These are phyloP conservation scores for Piper betle DNA, from an alignment of 164 flowering plant genomes.

Conservation along the genomic window DNA sequence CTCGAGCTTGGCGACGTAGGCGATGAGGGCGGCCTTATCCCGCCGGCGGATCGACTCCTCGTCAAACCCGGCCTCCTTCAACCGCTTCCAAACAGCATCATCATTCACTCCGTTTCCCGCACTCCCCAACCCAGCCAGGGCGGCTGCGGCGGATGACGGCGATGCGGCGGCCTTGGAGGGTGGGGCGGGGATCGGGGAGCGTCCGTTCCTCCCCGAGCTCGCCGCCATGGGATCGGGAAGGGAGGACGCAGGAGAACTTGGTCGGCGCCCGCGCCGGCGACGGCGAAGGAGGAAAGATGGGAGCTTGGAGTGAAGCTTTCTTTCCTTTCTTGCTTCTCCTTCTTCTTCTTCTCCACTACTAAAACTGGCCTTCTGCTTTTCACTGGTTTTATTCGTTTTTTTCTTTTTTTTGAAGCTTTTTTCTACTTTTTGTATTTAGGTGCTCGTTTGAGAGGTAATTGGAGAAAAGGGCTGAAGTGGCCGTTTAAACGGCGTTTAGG, in stretches of 20 bases:
- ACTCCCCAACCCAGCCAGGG: neutral
- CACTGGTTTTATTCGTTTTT: too few relatives aligned
- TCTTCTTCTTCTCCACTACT: too few relatives aligned
- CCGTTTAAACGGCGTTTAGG: too few relatives aligned
- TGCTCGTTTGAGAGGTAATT: too few relatives aligned
- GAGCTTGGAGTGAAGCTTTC: neutral
- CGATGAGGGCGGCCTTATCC: slow-evolving; percentile 85
- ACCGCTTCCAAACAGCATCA: slow-evolving; percentile 61
- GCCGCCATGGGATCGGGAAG: neutral
- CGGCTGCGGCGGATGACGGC: neutral
- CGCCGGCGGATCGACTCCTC: slow-evolving; percentile 68
- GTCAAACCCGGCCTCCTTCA: slow-evolving; percentile 73
- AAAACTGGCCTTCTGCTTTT: too few relatives aligned
- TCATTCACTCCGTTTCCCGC: slow-evolving; percentile 35
- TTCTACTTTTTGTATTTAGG: too few relatives aligned
- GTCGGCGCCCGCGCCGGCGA: too few relatives aligned
- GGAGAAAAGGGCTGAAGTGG: too few relatives aligned
- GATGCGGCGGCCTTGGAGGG: neutral
- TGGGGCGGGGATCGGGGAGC: neutral
- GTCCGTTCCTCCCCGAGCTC: neutral
- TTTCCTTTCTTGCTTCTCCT: too few relatives aligned
- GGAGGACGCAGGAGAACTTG: too few relatives aligned
- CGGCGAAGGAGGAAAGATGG: neutral
- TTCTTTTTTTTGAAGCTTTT: too few relatives aligned
- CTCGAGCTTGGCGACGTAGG: slow-evolving; percentile 79